Evolutionary conservation across 257 asterid genomes (phyloP), one percentile per base, ranked within the genome.

Genomic region (Rhazya stricta): DNA sequence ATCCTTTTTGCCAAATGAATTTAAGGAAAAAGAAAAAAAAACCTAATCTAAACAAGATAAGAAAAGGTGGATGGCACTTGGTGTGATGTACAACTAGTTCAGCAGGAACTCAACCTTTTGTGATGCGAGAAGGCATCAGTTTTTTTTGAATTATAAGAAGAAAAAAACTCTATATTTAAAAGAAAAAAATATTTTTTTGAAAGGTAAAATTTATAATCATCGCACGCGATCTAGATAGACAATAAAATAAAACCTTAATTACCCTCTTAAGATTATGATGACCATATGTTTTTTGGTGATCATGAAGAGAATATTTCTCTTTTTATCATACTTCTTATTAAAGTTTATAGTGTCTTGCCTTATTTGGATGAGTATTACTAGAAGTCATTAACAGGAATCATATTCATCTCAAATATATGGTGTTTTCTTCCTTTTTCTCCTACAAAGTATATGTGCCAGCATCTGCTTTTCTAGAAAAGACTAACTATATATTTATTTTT

Each of bases 1-100:
- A n/a, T 23, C 41, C 9, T 43, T 6, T 25, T 68, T 4, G 9
- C 11, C 9, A n/a, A n/a, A 58, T 58, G 8, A 9, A 9, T 29
- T 1, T 3, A 43, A 67, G 43, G 32, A n/a, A 7, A 36, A 9
- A 30, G 27, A 41, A 54, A n/a, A 4, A 65, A 36, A 65, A 36
- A 36, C 7, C 48, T 32, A 65, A 36, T 65, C 10, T 8, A 63
- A 41, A 41, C 54, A 23, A 73, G 76, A 73, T 37, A n/a, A 41
- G 29, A 32, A 73, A 73, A 27, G 76, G 58, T 73, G 77, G 69
- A 42, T 8, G 2, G 69, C 69, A 41, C 76, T 13, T 19, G n/a
- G n/a, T 21, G 69, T 73, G 54, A 54, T 34, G 27, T 34, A 51
- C 66, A 53, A 21, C 27, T n/a, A n/a, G n/a, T 39, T 58, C 25